Percentiles rank a stretch among this genome's conserved stretches.
Conservation (phyloP, 345 rosid species). For the Hypericum androsaemum region DNA sequence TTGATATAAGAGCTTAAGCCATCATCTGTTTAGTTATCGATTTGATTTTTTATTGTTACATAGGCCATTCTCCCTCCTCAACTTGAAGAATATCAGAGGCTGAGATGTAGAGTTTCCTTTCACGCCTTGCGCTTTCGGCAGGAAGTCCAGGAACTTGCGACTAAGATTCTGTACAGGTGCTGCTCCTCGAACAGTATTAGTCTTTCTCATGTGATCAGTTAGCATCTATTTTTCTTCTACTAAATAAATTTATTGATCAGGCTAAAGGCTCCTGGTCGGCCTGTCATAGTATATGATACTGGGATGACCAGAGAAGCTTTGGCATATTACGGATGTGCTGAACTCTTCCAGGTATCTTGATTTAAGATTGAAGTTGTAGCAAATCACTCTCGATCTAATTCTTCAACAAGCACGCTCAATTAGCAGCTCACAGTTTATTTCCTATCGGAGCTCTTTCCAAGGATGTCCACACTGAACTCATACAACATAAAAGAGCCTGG, state of each 20-base stretch:
- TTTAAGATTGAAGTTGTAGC: conserved; percentile 9
- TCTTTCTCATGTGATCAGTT: no score
- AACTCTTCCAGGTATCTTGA: conserved; percentile 89
- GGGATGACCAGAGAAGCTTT: conserved; percentile 95
- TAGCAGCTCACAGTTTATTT: conserved; percentile 16
- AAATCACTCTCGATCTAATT: conserved; percentile 7
- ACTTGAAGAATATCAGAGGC: conserved; percentile 85
- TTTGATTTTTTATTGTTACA: conserved; percentile 16
- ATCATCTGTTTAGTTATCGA: no score
- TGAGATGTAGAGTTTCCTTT: conserved; percentile 87
- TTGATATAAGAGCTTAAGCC: no score
- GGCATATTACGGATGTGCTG: conserved; percentile 93
- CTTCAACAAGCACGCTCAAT: conserved; percentile 15
- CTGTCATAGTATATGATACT: conserved; percentile 92
- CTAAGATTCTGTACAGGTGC: conserved; percentile 65
- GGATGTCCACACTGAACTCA: conserved; percentile 95
- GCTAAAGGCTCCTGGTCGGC: conserved; percentile 73
- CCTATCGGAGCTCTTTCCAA: conserved; percentile 52
- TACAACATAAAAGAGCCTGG: conserved; percentile 94
- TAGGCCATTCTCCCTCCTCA: conserved; percentile 75
- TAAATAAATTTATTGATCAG: conserved; percentile 23
- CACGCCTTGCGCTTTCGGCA: conserved; percentile 75
- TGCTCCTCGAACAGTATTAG: conserved; percentile 4
- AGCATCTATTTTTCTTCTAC: background rate
- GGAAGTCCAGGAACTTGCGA: conserved; percentile 82